Evolutionary conservation across 1,284 basidiomycete species (phyloP).

Genomic region (Leccinum solheimii): DNA sequence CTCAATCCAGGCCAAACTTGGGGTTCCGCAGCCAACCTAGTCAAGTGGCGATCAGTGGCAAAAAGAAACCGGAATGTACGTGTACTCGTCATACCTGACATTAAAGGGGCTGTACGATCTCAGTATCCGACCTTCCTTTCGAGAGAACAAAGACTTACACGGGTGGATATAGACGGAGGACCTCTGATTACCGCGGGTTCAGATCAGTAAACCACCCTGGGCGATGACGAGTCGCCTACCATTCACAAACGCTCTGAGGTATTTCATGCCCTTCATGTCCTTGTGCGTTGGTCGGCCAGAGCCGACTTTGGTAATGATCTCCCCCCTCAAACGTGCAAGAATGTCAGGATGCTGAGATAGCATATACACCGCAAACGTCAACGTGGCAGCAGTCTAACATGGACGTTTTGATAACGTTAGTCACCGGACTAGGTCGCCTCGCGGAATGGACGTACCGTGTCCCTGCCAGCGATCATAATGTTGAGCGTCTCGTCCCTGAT

Average conservation of each 20-base stretch:
- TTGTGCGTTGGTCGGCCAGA: conserved; percentile 49
- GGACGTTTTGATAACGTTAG: conserved; percentile 8
- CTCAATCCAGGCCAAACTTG: conserved; percentile 23
- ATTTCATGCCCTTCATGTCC: conserved; percentile 56
- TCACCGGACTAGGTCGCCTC: not conserved
- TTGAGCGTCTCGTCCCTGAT: conserved; percentile 44
- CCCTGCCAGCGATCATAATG: conserved; percentile 42
- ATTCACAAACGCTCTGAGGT: conserved; percentile 57
- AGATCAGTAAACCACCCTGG: not conserved
- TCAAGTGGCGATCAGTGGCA: conserved; percentile 6
- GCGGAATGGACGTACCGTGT: conserved; percentile 35
- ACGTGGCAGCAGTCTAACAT: conserved; percentile 46
- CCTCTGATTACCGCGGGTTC: conserved; percentile 40
- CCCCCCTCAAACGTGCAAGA: conserved; percentile 47
- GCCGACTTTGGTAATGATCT: conserved; percentile 51
- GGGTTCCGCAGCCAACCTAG: conserved; percentile 32
- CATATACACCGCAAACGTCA: conserved; percentile 57
- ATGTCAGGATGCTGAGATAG: conserved; percentile 52
- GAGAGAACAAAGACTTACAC: conserved; percentile 41
- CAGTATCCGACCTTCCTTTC: not conserved
- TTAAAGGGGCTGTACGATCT: conserved; percentile 46
- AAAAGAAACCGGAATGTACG: not conserved
- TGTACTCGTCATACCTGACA: conserved; percentile 35
- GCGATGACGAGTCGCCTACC: conserved; percentile 36
- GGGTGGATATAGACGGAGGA: conserved; percentile 57